Percentiles rank a stretch among this genome's conserved stretches.
Evolutionary conservation across 805 yeast species (phyloP).

Genomic region (Starmerella khaoyaiensis): DNA sequence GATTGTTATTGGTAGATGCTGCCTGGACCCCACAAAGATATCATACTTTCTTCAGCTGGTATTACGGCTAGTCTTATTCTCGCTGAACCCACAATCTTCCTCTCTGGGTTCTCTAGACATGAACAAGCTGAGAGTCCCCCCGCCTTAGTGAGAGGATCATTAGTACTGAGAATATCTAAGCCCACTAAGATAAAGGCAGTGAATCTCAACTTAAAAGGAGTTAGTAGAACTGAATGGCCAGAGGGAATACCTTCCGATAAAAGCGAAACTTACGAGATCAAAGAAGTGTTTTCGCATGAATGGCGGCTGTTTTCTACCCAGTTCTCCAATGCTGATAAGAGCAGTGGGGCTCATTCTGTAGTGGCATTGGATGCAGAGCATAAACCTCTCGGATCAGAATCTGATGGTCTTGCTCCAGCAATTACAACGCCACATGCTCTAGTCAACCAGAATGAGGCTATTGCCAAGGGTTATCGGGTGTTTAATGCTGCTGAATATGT

Average conservation of each 20-base stretch:
- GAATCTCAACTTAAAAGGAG: conserved; percentile 49
- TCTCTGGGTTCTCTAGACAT: conserved; percentile 63
- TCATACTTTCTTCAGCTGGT: conserved; percentile 18
- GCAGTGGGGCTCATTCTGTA: conserved; percentile 36
- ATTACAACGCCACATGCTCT: conserved; percentile 12
- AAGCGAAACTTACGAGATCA: conserved; percentile 48
- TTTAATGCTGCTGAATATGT: conserved; percentile 85
- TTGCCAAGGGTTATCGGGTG: conserved; percentile 31
- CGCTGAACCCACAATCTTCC: conserved; percentile 66
- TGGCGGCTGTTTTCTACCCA: conserved; percentile 71
- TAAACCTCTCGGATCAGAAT: background rate
- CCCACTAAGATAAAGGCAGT: conserved; percentile 59
- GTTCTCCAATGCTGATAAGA: conserved; percentile 27
- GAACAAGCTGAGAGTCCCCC: conserved; percentile 62
- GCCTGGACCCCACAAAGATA: conserved; percentile 12
- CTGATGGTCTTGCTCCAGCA: conserved; percentile 6
- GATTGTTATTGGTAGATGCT: too few relatives aligned
- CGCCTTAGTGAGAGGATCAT: conserved; percentile 65
- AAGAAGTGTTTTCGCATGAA: conserved; percentile 58
- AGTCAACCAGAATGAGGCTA: conserved; percentile 20
- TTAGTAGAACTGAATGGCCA: conserved; percentile 83
- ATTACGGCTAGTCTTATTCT: conserved; percentile 28
- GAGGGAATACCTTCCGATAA: conserved; percentile 94
- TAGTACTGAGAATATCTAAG: conserved; percentile 55
- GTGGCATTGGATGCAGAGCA: conserved; percentile 17